Base-by-base conservation (phyloP, 2,329 filamentous ascomycete species). In the Salinomyces thailandicus region DNA sequence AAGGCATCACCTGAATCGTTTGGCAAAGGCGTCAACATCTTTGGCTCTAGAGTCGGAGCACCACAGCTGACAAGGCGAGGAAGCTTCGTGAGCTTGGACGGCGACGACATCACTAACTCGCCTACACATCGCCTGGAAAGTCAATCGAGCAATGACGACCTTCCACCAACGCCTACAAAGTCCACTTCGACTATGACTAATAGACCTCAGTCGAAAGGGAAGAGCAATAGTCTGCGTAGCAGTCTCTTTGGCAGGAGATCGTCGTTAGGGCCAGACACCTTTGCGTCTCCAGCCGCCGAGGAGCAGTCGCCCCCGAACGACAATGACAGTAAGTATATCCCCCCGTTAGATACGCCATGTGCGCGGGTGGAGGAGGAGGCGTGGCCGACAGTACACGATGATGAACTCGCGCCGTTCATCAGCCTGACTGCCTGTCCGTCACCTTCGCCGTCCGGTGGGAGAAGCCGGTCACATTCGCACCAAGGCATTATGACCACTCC, bases 141-240 rank as follows among this genome's bases (percentile, higher is more conserved):
- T 46, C 75, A 79, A 48, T 60, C 64, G 4, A 68, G 71, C 36
- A 67, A 63, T 13, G 84, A 87, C 26, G 86, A 94, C 33, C 68
- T 89, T 39, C 87, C 89, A n/a, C 87, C 89, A 1, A 98, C 91
- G 1, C 91, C 91, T 1, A 96, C 91, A 0, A 96, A 94, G 60
- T 76, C 76, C 47, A 60, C 58, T 24, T 75, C 76, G 47, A 58
- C 58, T 26, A 46, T 45, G 36, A 57, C 44, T 5, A 37, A 42
- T 16, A 42, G 55, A 36, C 56, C 64, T 36, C 61, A 62, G 29
- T 67, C 64, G 16, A 69, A 67, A 52, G 63, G 67, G 37, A 69
- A 68, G 56, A 63, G 66, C 41, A 70, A 66, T 55, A 70, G 67
- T 49, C 44, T 71, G 42, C 58, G 67, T 37, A 68, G 67, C 49